phyloP scores from a whole-genome alignment of 352 stramenopile genomes.

The Phytopythium vexans region DNA sequence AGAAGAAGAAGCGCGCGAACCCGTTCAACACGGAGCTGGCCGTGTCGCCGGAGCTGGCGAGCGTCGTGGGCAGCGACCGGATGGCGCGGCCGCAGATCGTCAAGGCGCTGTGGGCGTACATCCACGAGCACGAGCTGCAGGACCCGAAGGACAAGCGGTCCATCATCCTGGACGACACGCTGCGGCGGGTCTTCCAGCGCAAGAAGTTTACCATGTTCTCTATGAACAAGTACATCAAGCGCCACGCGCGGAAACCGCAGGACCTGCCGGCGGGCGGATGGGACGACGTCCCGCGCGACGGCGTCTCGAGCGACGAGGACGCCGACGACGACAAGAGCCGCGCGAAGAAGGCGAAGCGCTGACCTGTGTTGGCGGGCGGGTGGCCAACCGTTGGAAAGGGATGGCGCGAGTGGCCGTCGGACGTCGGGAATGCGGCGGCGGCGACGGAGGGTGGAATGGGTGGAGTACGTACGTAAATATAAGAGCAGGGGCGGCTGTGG shows the following conservation, averaged over 20 bases:
- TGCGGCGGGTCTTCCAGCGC: conserved; percentile 81
- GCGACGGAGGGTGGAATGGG: neutral
- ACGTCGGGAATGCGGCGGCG: neutral
- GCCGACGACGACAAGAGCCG: conserved; percentile 35
- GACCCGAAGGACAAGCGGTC: conserved; percentile 92
- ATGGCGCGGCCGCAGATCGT: conserved; percentile 92
- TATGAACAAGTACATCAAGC: conserved; percentile 90
- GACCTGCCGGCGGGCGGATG: conserved; percentile 70
- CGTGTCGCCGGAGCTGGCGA: conserved; percentile 71
- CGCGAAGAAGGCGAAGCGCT: conserved; percentile 30
- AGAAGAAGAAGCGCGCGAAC: conserved; percentile 58
- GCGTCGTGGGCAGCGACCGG: conserved; percentile 74
- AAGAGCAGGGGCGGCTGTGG: too few species aligned
- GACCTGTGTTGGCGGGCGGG: neutral
- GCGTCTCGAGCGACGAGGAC: conserved; percentile 79
- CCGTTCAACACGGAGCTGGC: conserved; percentile 77
- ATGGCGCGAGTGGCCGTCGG: neutral
- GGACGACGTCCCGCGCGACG: conserved; percentile 66
- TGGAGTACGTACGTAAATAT: too few species aligned
- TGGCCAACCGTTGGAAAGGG: neutral
- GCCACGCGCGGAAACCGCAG: conserved; percentile 68
- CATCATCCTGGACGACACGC: conserved; percentile 90
- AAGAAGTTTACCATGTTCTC: conserved; percentile 87
- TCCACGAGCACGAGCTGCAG: conserved; percentile 93
- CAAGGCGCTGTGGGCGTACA: conserved; percentile 96